A percentile compares a stretch with the other conserved stretches of the same genome.
These are phyloP conservation scores for Yamadazyma kanchanaburiensis DNA, from an alignment of 1,139 yeast species.

Conservation along the genomic window DNA sequence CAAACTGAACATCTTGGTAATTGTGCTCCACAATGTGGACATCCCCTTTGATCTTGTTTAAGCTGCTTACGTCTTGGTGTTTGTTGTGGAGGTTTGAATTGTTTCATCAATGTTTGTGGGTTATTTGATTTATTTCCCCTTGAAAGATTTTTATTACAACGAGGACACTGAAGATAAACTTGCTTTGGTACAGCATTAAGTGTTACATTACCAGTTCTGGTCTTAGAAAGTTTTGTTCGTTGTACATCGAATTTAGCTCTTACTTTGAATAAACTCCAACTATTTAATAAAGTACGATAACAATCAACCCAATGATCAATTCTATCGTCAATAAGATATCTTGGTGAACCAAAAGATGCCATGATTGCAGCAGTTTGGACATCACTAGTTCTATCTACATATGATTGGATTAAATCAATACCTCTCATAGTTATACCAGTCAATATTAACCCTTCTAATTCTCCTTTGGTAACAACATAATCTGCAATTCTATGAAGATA, in stretches of 20 bases:
- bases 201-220: conserved; percentile 46
- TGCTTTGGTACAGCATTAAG: conserved; percentile 64
- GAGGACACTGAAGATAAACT: conserved; percentile 72
- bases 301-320: conserved; percentile 76
- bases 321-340: conserved; percentile 69
- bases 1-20: conserved; percentile 92
- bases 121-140: conserved; percentile 20
- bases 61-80: neutral
- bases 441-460: conserved; percentile 82
- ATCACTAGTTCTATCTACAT: conserved; percentile 86
- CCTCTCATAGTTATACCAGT: conserved; percentile 90
- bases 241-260: conserved; percentile 86
- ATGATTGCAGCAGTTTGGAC: conserved; percentile 90
- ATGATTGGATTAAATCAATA: conserved; percentile 76
- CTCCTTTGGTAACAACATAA: conserved; percentile 72
- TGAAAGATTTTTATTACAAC: conserved; percentile 73
- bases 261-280: conserved; percentile 76
- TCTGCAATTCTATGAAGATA: conserved; percentile 71
- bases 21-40: conserved; percentile 89
- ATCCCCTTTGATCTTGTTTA: conserved; percentile 34
- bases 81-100: conserved; percentile 22
- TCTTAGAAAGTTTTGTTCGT: conserved; percentile 61
- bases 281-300: conserved; percentile 71
- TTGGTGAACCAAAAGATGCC: conserved; percentile 76
- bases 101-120: conserved; percentile 32